Conservation (phyloP, 257 asterid genomes). For the Knoxia roxburghii region DNA sequence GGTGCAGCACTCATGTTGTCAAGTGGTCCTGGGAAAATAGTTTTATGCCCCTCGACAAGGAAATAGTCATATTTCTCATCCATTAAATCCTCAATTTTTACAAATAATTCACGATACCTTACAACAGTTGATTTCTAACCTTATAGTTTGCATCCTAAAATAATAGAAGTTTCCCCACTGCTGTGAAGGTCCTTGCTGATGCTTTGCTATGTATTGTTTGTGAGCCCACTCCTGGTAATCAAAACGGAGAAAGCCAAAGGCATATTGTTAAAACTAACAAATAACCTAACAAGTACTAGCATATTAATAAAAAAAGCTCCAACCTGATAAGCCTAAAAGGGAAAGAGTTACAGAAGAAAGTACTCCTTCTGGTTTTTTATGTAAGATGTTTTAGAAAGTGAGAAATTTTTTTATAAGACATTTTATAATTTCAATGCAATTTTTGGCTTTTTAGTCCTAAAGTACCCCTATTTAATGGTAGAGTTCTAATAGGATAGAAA, state of each 20-base stretch:
- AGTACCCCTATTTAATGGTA: no score
- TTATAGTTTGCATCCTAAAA: constrained; percentile 92
- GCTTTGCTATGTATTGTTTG: constrained; percentile 81
- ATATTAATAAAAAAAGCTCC: not conserved
- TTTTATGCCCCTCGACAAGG: not conserved
- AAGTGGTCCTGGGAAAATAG: not conserved
- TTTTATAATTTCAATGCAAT: no score
- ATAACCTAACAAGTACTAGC: not conserved
- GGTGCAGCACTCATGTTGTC: not conserved
- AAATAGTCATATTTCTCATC: not conserved
- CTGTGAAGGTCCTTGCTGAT: constrained; percentile 97
- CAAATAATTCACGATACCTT: no score
- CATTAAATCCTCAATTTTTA: no score
- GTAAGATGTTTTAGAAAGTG: no score
- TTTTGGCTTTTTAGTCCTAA: no score
- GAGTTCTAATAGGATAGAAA: no score
- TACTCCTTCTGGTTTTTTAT: no score
- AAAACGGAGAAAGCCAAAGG: constrained; percentile 7
- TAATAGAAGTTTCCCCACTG: constrained; percentile 97
- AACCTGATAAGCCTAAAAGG: not conserved
- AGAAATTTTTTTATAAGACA: no score
- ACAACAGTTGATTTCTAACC: constrained; percentile 35
- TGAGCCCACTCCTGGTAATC: constrained; percentile 82
- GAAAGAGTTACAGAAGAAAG: not conserved
- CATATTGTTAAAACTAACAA: not conserved